These are phyloP conservation scores for Astraeus odoratus DNA, from an alignment of 768 basidiomycete species.

Conservation along the genomic window DNA sequence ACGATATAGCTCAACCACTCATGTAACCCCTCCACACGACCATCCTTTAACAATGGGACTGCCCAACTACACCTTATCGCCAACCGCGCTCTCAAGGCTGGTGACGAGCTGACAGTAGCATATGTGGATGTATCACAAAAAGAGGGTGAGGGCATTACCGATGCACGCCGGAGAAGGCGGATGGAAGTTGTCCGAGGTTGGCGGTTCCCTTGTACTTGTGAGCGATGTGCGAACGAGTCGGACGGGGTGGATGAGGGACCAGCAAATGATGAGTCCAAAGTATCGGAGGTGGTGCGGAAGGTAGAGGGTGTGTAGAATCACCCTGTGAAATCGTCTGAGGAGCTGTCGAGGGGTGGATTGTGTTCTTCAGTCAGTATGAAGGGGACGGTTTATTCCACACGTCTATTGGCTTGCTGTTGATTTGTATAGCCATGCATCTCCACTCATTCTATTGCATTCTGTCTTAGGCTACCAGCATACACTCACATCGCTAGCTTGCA, in stretches of 20 bases:
- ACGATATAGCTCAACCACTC: conserved; percentile 55
- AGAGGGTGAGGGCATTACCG: conserved; percentile 42
- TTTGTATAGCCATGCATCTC: not conserved
- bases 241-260: conserved; percentile 25
- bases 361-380: not conserved
- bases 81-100: conserved; percentile 56
- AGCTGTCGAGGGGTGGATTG: not conserved
- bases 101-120: conserved; percentile 70
- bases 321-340: not conserved
- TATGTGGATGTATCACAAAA: conserved; percentile 64
- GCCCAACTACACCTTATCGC: conserved; percentile 68
- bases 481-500: not conserved
- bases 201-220: conserved; percentile 72
- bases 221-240: conserved; percentile 54
- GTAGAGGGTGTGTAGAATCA: conserved; percentile 20
- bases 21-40: conserved; percentile 60
- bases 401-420: not conserved
- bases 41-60: conserved; percentile 60
- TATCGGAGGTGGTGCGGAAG: conserved; percentile 31
- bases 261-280: conserved; percentile 47
- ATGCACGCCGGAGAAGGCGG: conserved; percentile 59
- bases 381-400: not conserved
- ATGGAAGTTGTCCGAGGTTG: conserved; percentile 75
- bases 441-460: not conserved
- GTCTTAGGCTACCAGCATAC: not conserved